phyloP scores from a whole-genome alignment of 75 land plant species.

The Sequoiadendron giganteum region DNA sequence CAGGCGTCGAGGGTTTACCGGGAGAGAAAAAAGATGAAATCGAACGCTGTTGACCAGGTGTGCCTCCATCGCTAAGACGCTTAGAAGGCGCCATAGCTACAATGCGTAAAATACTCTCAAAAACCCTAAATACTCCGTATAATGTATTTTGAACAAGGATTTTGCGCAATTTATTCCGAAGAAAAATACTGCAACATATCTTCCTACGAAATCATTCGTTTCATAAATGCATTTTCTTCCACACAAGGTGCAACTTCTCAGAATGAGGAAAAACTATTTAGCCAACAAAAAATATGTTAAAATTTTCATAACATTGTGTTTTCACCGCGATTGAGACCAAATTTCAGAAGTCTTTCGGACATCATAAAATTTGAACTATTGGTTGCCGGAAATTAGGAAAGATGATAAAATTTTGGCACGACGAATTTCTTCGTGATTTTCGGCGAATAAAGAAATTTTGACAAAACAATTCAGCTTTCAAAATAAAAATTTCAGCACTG shows the following conservation, averaged over 20 bases:
- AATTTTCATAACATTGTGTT: background rate
- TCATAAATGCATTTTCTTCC: background rate
- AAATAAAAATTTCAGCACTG: too few species aligned
- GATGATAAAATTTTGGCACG: too few species aligned
- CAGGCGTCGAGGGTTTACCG: slow-evolving; percentile 18
- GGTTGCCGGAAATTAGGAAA: background rate
- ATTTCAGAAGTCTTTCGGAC: background rate
- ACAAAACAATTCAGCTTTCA: background rate
- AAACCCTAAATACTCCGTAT: background rate
- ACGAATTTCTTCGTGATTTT: too few species aligned
- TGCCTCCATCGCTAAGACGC: slow-evolving; percentile 49
- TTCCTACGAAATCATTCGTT: background rate
- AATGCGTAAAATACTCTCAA: background rate
- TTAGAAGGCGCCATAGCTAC: slow-evolving; percentile 34
- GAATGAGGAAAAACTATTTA: background rate
- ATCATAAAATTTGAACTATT: background rate
- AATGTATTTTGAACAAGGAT: background rate
- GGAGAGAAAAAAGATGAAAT: slow-evolving; percentile 63
- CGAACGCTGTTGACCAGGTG: slow-evolving; percentile 56
- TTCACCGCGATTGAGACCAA: background rate
- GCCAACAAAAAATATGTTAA: background rate
- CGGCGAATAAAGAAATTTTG: background rate
- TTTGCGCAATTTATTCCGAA: too few species aligned
- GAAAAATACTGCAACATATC: background rate
- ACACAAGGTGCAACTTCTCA: background rate